Conservation (phyloP, 495 filamentous ascomycete species). For the Hapsidospora chrysogenum region DNA sequence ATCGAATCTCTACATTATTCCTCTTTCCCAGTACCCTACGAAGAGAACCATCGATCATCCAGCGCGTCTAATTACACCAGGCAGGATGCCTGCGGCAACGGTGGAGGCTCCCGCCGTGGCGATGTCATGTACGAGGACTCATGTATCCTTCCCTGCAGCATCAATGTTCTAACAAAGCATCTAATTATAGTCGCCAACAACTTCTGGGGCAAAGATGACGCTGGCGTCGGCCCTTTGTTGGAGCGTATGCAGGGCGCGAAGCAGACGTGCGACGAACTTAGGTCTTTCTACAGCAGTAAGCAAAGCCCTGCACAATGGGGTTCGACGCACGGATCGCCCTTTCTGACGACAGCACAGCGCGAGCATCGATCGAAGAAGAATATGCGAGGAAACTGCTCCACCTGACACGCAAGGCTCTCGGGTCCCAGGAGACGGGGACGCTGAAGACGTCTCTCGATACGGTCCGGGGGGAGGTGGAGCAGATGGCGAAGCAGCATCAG, state of each 20-base stretch:
- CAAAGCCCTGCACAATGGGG: not conserved
- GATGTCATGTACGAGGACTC: conserved; percentile 3
- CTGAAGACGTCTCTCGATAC: conserved; percentile 71
- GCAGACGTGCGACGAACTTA: conserved; percentile 86
- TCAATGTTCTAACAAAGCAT: too few relatives aligned
- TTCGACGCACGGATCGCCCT: not conserved
- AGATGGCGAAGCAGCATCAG: conserved; percentile 85
- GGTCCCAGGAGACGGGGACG: conserved; percentile 75
- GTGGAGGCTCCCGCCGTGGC: conserved; percentile 2
- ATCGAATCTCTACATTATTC: too few relatives aligned
- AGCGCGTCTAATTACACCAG: too few relatives aligned
- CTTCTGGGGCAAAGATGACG: conserved; percentile 99
- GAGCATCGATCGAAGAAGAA: conserved; percentile 90
- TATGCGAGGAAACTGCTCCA: conserved; percentile 84
- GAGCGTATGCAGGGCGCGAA: conserved; percentile 96
- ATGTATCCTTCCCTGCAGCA: too few relatives aligned
- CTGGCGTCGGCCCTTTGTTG: conserved; percentile 79
- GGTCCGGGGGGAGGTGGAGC: conserved; percentile 79
- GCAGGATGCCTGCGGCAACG: conserved; percentile 2
- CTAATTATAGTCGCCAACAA: conserved; percentile 67
- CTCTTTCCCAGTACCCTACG: too few relatives aligned
- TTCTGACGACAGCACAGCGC: conserved; percentile 35
- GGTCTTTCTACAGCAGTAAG: conserved; percentile 75
- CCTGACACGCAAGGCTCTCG: conserved; percentile 75
- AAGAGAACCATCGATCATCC: too few relatives aligned